phyloP scores from a whole-genome alignment of 306 rosid species.

The Boehmeria nivea region DNA sequence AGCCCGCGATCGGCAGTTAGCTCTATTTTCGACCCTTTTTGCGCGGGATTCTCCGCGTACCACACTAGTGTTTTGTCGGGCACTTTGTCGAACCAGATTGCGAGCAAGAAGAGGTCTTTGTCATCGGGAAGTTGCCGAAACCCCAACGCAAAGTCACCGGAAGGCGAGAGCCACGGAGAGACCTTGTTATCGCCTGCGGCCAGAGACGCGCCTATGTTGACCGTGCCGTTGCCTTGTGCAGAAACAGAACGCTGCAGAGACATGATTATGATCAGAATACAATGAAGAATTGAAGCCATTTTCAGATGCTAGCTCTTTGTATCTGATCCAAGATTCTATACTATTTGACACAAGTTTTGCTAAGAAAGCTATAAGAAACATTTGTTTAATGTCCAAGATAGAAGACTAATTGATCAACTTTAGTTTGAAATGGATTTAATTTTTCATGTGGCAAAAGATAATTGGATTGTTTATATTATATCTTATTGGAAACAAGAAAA shows the following conservation, averaged over 20 bases:
- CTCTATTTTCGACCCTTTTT: slow-evolving; percentile 1
- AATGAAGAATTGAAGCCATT: slow-evolving; percentile 5
- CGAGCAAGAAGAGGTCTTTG: slow-evolving; percentile 4
- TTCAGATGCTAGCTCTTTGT: too few species aligned
- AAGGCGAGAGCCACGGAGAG: slow-evolving; percentile 12
- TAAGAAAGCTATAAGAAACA: too few species aligned
- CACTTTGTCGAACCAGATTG: slow-evolving; percentile 13
- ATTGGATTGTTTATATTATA: too few species aligned
- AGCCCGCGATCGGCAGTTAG: slow-evolving; percentile 16
- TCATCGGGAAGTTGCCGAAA: neutral
- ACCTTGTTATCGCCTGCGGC: neutral
- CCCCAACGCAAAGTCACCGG: slow-evolving; percentile 17
- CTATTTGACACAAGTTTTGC: too few species aligned
- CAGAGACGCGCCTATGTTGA: neutral
- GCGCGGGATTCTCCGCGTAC: slow-evolving; percentile 4
- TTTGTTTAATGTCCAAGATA: too few species aligned
- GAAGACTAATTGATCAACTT: too few species aligned
- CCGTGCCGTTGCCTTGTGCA: slow-evolving; percentile 2
- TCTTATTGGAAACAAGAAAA: too few species aligned
- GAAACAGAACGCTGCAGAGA: too few species aligned
- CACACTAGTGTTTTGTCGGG: neutral
- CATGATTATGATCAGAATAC: neutral
- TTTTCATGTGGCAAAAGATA: too few species aligned
- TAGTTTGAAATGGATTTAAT: too few species aligned
- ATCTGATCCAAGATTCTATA: too few species aligned